Evolutionary conservation across 1,284 basidiomycete genomes (phyloP), one percentile per base, ranked within the genome.

Genomic region (Cystobasidium pallidum): DNA sequence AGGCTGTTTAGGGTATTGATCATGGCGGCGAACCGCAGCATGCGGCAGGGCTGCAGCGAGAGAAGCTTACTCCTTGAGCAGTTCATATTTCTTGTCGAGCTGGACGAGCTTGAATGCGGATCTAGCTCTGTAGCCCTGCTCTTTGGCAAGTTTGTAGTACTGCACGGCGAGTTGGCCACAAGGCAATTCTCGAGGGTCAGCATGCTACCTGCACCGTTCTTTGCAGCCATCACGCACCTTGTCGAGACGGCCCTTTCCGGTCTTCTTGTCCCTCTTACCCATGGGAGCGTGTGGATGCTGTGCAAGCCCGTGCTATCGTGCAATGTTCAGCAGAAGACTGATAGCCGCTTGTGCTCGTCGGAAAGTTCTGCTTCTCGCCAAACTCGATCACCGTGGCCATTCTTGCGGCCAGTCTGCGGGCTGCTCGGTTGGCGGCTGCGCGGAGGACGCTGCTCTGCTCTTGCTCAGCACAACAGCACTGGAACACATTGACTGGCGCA

Each of bases 21-120:
- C 36, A 24, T n/a, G 2, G 19, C 7, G 32, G 24, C n/a, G n/a
- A n/a, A 34, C 2, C 28, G 7, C 10, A 10, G 7, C 13, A 36
- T 41, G n/a, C 17, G 19, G n/a, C 36, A 4, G 39, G 36, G 13
- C 28, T 62, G n/a, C 15, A 26, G 61, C 13, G 3, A 17, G 30
- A 3, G n/a, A 7, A 8, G 45, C 68, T 54, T 39, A 71, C 62
- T 87, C 86, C 79, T 95, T 92, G 49, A 99, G 86, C 79, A 99
- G 91, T 47, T 89, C 87, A 83, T 91, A 99, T 83, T 98, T 98
- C 81, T 97, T 95, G 86, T 99, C 99, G 76, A 99, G 85, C 82
- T 99, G 96, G 72, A 99, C 94, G 73, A 99, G 88, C 84, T 99
- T 99, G 89, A 99, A 99, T 2, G 96, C 96, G 26, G 96, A 98